Conservation (phyloP, 495 filamentous ascomycete species). For the Annulohypoxylon maeteangense region DNA sequence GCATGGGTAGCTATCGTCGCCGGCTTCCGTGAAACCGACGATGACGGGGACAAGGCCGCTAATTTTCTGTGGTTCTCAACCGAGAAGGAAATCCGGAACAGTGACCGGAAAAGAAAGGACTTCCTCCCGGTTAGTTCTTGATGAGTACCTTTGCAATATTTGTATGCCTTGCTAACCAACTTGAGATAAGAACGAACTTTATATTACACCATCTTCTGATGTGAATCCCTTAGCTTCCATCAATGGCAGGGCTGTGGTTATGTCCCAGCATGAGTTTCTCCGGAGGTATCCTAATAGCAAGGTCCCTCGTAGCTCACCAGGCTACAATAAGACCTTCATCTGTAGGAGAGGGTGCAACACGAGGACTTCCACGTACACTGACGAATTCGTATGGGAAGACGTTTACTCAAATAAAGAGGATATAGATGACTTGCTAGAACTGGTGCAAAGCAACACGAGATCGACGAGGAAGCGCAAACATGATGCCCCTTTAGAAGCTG, state of each 20-base stretch:
- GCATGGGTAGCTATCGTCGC: constrained; percentile 91
- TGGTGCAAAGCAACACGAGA: constrained; percentile 76
- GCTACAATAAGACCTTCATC: constrained; percentile 89
- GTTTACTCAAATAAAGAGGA: constrained; percentile 72
- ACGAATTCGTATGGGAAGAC: constrained; percentile 93
- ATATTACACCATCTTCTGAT: constrained; percentile 87
- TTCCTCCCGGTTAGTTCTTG: constrained; percentile 69
- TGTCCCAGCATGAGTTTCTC: constrained; percentile 75
- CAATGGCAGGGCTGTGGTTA: constrained; percentile 83
- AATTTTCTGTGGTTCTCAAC: constrained; percentile 92
- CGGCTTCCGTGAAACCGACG: constrained; percentile 76
- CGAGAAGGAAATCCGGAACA: constrained; percentile 84
- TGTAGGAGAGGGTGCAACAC: constrained; percentile 91
- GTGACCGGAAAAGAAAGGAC: constrained; percentile 84
- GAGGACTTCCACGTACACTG: constrained; percentile 86
- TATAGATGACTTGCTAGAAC: constrained; percentile 68
- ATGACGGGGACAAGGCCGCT: constrained; percentile 71
- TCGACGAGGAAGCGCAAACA: constrained; percentile 67
- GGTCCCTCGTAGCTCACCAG: constrained; percentile 75
- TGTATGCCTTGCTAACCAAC: constrained; percentile 16
- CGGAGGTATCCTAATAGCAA: constrained; percentile 78
- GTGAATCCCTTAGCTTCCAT: constrained; percentile 87
- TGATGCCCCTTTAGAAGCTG: constrained; percentile 50
- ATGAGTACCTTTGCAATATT: background rate
- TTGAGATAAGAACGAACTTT: constrained; percentile 78